Evolutionary conservation across 1,139 yeast species (phyloP).

Genomic region (Torulaspora pretoriensis): DNA sequence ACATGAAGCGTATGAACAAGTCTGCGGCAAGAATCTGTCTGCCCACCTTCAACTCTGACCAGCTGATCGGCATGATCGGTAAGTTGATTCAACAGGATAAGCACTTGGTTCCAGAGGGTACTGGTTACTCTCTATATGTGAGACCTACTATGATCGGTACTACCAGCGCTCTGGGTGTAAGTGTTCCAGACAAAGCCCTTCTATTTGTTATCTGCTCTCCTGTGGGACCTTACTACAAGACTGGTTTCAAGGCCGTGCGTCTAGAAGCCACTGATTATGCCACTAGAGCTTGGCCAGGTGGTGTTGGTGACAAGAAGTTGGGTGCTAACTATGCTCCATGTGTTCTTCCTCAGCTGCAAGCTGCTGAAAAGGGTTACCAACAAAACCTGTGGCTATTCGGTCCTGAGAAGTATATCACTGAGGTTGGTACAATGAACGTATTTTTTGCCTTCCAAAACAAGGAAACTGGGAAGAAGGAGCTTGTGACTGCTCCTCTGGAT

Average conservation of each 20-base stretch:
- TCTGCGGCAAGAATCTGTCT: slow-evolving; percentile 84
- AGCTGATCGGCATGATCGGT: slow-evolving; percentile 67
- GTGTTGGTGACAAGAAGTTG: slow-evolving; percentile 89
- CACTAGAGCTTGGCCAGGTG: slow-evolving; percentile 99
- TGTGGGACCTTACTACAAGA: slow-evolving; percentile 86
- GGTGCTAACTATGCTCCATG: slow-evolving; percentile 99
- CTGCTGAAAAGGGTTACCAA: slow-evolving; percentile 84
- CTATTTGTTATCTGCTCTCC: slow-evolving; percentile 87
- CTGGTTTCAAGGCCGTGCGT: slow-evolving; percentile 91
- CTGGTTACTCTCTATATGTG: slow-evolving; percentile 85
- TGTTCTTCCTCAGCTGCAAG: slow-evolving; percentile 80
- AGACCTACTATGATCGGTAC: slow-evolving; percentile 97
- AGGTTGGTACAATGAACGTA: slow-evolving; percentile 96
- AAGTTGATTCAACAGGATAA: slow-evolving; percentile 70
- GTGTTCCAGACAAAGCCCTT: slow-evolving; percentile 73
- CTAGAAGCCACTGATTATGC: slow-evolving; percentile 93
- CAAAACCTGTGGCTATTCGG: slow-evolving; percentile 97
- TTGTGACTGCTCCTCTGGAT: slow-evolving; percentile 93
- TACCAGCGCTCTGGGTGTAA: slow-evolving; percentile 77
- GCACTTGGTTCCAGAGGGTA: slow-evolving; percentile 73
- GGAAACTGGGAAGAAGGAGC: slow-evolving; percentile 76
- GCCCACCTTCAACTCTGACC: slow-evolving; percentile 78
- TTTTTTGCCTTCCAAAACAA: slow-evolving; percentile 74
- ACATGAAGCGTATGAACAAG: slow-evolving; percentile 86
- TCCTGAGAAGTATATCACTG: slow-evolving; percentile 82